Evolutionary conservation across 2,329 filamentous ascomycete species (phyloP).

Genomic region (Stenocarpella maydis): DNA sequence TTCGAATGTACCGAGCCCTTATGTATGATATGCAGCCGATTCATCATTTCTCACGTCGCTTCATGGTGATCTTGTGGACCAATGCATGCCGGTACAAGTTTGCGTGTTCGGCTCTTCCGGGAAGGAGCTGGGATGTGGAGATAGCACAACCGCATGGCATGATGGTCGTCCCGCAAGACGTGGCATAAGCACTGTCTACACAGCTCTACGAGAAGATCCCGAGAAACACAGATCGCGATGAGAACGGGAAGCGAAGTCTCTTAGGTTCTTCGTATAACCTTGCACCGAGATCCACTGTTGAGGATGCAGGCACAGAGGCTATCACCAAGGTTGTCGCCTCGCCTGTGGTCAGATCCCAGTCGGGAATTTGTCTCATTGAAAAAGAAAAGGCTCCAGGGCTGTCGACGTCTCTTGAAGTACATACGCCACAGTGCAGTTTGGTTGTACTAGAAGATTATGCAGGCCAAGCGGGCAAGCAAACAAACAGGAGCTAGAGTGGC

Average conservation of each 20-base stretch:
- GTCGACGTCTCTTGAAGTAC: constrained; percentile 5
- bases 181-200: background rate
- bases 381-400: background rate
- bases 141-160: background rate
- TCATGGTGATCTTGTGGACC: background rate
- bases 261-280: background rate
- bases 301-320: background rate
- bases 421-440: background rate
- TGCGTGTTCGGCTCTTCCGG: background rate
- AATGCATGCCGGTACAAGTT: background rate
- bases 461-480: constrained; percentile 28
- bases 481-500: background rate
- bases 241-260: background rate
- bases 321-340: background rate
- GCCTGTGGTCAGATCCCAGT: background rate
- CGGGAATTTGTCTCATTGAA: background rate
- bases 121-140: background rate
- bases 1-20: background rate
- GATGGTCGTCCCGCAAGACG: background rate
- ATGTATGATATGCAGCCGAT: background rate
- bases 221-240: background rate
- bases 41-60: background rate
- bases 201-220: background rate
- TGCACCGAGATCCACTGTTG: background rate
- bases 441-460: constrained; percentile 11